phyloP scores from a whole-genome alignment of 2,329 filamentous ascomycete species.

The Hymenoscyphus scutula region DNA sequence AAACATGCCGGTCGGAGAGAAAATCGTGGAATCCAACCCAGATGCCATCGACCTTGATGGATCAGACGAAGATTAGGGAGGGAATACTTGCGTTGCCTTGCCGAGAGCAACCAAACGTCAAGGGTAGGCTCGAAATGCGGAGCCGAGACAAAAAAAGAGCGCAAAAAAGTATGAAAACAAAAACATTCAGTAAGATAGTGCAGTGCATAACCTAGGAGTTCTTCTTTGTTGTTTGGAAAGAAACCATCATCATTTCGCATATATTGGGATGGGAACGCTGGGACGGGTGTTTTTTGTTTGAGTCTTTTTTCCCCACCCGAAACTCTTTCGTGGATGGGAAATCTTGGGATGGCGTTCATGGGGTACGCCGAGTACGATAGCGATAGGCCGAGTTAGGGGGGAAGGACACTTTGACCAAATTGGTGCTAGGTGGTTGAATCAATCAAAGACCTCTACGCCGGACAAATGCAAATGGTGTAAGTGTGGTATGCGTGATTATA shows the following conservation, averaged over 20 bases:
- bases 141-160: neutral
- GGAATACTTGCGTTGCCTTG: neutral
- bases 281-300: slow-evolving; percentile 2
- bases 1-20: slow-evolving; percentile 42
- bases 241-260: slow-evolving; percentile 1
- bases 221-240: neutral
- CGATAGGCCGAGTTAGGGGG: neutral
- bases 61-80: neutral
- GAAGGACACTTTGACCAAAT: neutral
- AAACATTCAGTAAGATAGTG: slow-evolving; percentile 3
- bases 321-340: slow-evolving; percentile 1
- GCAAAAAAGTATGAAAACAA: neutral
- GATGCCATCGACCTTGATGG: slow-evolving; percentile 72
- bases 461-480: neutral
- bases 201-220: slow-evolving; percentile 5
- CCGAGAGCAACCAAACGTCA: neutral
- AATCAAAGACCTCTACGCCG: neutral
- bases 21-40: slow-evolving; percentile 61
- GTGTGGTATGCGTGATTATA: neutral
- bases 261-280: slow-evolving; percentile 1
- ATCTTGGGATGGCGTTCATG: neutral
- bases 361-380: neutral
- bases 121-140: neutral
- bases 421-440: neutral
- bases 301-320: slow-evolving; percentile 1